Conservation (phyloP, 495 filamentous ascomycete genomes). For the Penicillium crystallinum region DNA sequence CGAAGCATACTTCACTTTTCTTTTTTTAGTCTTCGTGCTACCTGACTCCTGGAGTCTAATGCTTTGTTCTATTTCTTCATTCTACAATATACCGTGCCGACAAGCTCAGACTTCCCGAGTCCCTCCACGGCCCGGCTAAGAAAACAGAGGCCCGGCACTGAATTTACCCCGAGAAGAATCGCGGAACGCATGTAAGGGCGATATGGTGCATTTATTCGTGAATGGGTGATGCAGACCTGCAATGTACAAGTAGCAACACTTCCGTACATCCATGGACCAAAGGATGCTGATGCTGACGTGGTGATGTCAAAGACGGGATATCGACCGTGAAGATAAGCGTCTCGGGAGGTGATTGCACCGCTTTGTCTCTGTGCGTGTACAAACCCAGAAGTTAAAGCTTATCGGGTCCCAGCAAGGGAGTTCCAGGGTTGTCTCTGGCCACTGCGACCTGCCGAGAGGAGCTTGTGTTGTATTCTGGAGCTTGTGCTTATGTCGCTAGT, state of each 20-base stretch:
- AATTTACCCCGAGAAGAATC: slow-evolving; percentile 10
- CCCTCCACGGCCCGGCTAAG: not conserved
- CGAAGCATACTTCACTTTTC: not conserved
- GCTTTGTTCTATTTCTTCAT: not conserved
- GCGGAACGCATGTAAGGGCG: not conserved
- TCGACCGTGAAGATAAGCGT: not conserved
- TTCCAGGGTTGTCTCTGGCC: not conserved
- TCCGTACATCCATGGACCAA: not conserved
- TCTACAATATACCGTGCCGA: not conserved
- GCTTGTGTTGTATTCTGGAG: not conserved
- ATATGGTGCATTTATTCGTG: slow-evolving; percentile 16
- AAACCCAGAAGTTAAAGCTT: not conserved
- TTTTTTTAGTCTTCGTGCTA: not conserved
- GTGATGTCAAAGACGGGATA: not conserved
- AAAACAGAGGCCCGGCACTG: no score
- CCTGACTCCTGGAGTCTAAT: not conserved
- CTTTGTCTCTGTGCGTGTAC: not conserved
- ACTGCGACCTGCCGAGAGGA: not conserved
- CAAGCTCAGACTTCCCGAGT: not conserved
- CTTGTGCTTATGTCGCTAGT: not conserved
- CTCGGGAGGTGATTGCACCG: no score
- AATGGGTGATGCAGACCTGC: not conserved
- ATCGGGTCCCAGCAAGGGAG: not conserved
- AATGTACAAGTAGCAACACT: not conserved
- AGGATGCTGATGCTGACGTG: slow-evolving; percentile 1